Evolutionary conservation across 1,139 yeast species (phyloP).

Genomic region (Zygosaccharomyces sapae): DNA sequence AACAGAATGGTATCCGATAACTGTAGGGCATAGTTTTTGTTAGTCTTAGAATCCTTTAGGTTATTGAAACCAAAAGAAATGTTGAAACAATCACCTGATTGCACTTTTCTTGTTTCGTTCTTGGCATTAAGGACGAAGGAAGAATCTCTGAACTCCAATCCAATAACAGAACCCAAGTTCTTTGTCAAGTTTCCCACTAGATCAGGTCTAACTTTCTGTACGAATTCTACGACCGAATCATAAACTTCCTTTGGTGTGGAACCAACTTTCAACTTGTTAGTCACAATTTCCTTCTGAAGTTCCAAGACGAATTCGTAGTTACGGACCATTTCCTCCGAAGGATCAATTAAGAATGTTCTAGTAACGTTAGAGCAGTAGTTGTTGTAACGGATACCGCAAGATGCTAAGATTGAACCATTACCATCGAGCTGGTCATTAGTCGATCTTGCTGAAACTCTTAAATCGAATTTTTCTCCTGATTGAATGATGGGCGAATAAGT

Average conservation of each 20-base stretch:
- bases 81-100: constrained; percentile 72
- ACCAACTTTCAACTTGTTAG: constrained; percentile 60
- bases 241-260: constrained; percentile 62
- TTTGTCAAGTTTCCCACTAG: constrained; percentile 64
- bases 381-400: constrained; percentile 82
- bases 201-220: constrained; percentile 58
- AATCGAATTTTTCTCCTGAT: constrained; percentile 81
- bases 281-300: constrained; percentile 60
- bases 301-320: constrained; percentile 73
- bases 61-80: constrained; percentile 74
- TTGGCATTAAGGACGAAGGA: constrained; percentile 68
- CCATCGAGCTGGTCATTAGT: constrained; percentile 60
- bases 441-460: constrained; percentile 81
- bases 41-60: constrained; percentile 47
- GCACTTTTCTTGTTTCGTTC: constrained; percentile 57
- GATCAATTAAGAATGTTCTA: constrained; percentile 87
- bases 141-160: constrained; percentile 86
- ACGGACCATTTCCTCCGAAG: constrained; percentile 70
- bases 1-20: constrained; percentile 82
- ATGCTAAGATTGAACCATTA: constrained; percentile 78
- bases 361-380: constrained; percentile 86
- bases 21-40: constrained; percentile 60
- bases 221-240: constrained; percentile 54
- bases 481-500: constrained; percentile 90
- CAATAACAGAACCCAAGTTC: constrained; percentile 86